These are phyloP conservation scores for Mallotus nudiflorus DNA, from an alignment of 345 rosid genomes.

Conservation along the genomic window DNA sequence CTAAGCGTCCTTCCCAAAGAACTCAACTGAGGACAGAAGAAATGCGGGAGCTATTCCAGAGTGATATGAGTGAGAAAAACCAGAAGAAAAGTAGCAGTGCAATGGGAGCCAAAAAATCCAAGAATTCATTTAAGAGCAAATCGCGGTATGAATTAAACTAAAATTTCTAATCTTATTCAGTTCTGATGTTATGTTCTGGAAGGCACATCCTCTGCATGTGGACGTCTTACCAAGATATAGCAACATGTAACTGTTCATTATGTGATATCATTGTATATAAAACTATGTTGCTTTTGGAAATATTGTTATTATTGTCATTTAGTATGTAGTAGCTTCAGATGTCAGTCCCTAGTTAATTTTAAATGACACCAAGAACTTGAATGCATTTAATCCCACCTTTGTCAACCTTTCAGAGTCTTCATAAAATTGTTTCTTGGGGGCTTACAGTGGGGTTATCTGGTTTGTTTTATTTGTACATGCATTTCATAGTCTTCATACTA, in stretches of 20 bases:
- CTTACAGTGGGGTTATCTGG: neutral
- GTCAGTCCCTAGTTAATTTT: neutral
- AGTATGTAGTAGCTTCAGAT: neutral
- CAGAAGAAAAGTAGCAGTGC: slow-evolving; percentile 43
- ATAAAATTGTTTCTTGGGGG: too few relatives aligned
- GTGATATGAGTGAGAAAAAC: slow-evolving; percentile 79
- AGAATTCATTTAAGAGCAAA: slow-evolving; percentile 89
- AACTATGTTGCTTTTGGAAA: neutral
- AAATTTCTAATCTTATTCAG: neutral
- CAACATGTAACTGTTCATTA: neutral
- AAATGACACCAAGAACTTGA: neutral
- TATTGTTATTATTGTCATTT: neutral
- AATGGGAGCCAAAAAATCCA: slow-evolving; percentile 52
- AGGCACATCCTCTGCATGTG: neutral
- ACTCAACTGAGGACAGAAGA: slow-evolving; percentile 66
- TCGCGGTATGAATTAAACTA: slow-evolving; percentile 57
- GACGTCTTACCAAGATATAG: neutral
- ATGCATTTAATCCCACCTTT: neutral
- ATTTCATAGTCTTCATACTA: neutral
- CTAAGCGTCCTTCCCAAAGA: slow-evolving; percentile 44
- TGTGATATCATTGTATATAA: neutral
- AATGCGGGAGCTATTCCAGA: slow-evolving; percentile 79
- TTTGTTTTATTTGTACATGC: neutral
- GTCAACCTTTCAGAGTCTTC: neutral
- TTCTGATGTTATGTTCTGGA: neutral